Base-by-base conservation (phyloP, 2,329 filamentous ascomycete species). In the Drechslerella stenobrocha region DNA sequence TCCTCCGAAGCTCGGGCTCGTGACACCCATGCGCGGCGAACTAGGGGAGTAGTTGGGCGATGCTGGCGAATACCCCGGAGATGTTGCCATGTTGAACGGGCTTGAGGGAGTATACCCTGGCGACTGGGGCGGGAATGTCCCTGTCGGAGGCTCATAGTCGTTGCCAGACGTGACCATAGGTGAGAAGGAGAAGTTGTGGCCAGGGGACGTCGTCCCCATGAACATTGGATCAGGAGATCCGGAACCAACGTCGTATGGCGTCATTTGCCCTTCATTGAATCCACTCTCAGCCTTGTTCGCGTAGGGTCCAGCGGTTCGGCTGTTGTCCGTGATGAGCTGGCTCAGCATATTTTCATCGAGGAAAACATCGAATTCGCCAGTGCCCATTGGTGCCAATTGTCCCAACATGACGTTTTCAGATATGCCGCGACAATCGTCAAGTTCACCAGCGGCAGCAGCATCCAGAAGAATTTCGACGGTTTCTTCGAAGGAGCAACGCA, bases 401-500 rank as follows among this genome's bases (percentile, higher is more conserved):
- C 93, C 93, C 70, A 98, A 84, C 84, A 98, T 98, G 75, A 98
- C 87, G 79, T 98, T 98, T 79, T 98, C 93, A 13, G 93, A 97
- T 51, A 98, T 92, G 81, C 93, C 93, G 67, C 90, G 88, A 80
- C 95, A 98, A 77, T 98, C 93, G 75, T 98, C 93, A 28, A 98
- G 82, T 77, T 98, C 93, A 76, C 93, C 93, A 51, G 89, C 89
- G 13, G 90, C 90, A 22, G 93, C 93, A 69, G 93, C 95, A 76
- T 98, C 93, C 18, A 98, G 84, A 53, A 98, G 81, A 80, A 98
- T 98, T 76, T 98, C 95, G 37, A 98, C 93, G 0, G 93, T 98
- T 77, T 98, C 95, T 78, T 98, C 93, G 79, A 98, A 98, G 1
- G 93, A 98, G 81, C 95, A 98, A 77, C 93, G 88, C 93, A 98